Conservation (phyloP, 371 early-diverging fungal species). For the Funneliformis caledonium region DNA sequence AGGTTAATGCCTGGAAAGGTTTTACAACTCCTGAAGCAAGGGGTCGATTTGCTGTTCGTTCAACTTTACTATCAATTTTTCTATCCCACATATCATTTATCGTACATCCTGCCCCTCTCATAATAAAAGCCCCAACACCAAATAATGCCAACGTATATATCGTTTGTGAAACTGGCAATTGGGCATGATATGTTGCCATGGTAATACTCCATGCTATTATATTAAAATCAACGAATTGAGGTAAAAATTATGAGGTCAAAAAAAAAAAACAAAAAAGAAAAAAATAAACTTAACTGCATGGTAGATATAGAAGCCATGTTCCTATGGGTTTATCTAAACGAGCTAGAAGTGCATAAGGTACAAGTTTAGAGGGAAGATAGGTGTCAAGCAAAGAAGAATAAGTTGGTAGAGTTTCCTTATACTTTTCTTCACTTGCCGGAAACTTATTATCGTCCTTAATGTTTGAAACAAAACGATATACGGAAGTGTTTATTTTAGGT, state of each 20-base stretch:
- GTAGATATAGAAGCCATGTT: slow-evolving; percentile 89
- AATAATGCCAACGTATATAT: slow-evolving; percentile 80
- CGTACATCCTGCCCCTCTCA: slow-evolving; percentile 97
- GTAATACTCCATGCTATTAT: slow-evolving; percentile 76
- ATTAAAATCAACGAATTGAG: background rate
- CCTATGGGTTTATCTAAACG: slow-evolving; percentile 93
- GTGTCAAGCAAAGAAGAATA: slow-evolving; percentile 48
- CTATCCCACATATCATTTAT: slow-evolving; percentile 97
- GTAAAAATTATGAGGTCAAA: background rate
- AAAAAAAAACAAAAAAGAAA: background rate
- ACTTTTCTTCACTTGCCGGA: background rate
- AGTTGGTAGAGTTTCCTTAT: background rate
- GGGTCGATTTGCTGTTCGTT: slow-evolving; percentile 84
- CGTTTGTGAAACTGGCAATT: slow-evolving; percentile 56
- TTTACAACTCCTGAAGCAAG: slow-evolving; percentile 82
- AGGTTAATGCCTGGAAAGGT: slow-evolving; percentile 73
- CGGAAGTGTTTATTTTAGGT: background rate
- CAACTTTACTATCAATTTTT: slow-evolving; percentile 82
- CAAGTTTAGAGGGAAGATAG: slow-evolving; percentile 52
- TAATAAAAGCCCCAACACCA: slow-evolving; percentile 87
- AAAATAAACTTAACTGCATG: slow-evolving; percentile 66
- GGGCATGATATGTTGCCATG: slow-evolving; percentile 75
- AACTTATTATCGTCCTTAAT: background rate
- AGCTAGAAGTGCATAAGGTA: slow-evolving; percentile 77
- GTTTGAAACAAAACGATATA: background rate